A percentile compares a stretch with the other conserved stretches of the same genome.
Conservation (phyloP, 2,329 filamentous ascomycete genomes). For the Trichoderma semiorbis region DNA sequence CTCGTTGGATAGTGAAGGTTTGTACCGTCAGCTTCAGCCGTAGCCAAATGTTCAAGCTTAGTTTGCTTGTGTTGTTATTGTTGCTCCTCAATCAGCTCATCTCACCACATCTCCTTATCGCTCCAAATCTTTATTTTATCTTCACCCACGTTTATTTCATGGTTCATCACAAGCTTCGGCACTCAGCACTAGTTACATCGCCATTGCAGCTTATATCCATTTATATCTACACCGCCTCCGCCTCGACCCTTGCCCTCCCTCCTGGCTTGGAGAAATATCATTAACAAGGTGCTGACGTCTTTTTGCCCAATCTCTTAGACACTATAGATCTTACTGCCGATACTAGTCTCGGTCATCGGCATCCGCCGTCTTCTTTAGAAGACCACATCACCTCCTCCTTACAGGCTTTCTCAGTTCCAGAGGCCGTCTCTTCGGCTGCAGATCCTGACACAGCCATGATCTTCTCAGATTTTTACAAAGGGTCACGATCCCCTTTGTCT, state of each 20-base stretch:
- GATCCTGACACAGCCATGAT: slow-evolving; percentile 41
- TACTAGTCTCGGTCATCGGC: background rate
- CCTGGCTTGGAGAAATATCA: background rate
- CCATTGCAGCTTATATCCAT: background rate
- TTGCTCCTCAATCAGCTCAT: background rate
- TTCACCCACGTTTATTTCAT: background rate
- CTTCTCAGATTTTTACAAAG: slow-evolving; percentile 58
- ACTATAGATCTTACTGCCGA: slow-evolving; percentile 10
- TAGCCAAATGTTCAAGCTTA: background rate
- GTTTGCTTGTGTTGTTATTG: background rate
- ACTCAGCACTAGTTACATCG: slow-evolving; percentile 1
- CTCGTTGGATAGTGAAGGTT: background rate
- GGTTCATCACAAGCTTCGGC: background rate
- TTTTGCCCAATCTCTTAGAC: slow-evolving; percentile 7
- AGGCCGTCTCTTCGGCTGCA: slow-evolving; percentile 4
- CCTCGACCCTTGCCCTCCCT: background rate
- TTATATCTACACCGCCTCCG: background rate
- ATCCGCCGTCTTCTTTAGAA: background rate
- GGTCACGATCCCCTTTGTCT: slow-evolving; percentile 50
- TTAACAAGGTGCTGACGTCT: slow-evolving; percentile 14
- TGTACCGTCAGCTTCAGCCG: background rate
- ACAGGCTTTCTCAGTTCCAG: background rate
- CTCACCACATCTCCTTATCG: background rate
- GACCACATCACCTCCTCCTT: background rate
- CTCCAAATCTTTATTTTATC: background rate